Evolutionary conservation across 2,329 filamentous ascomycete species (phyloP), one percentile per base, ranked within the genome.

Genomic region (Neofusicoccum laricinum): DNA sequence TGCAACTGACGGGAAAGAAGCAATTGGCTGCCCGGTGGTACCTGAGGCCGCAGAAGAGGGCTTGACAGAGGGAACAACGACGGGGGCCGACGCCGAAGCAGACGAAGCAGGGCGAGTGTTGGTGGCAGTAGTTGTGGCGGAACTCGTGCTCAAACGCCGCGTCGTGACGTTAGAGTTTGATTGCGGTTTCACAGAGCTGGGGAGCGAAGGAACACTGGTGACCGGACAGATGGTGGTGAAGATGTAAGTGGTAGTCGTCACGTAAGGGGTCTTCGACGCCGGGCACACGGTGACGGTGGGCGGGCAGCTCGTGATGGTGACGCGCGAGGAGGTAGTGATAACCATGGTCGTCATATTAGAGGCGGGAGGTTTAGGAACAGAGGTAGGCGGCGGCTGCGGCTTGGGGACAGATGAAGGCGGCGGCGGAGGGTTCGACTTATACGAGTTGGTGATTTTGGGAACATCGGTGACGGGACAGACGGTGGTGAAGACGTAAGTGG

Each of bases 251-350:
- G 65, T 68, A 0, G 65, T 65, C 61, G 69, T 67, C 11, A 66
- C 58, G 34, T 68, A 48, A 11, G 65, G 36, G 2, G 68, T 69
- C 7, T 63, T 61, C 6, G 15, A 17, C 12, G 68, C 66, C 10
- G 71, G 68, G 61, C 68, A 69, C 41, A 69, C 66, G 40, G 68
- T 70, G 7, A 72, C 65, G 8, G 66, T 68, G 21, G 68, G 55
- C 19, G 66, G 65, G 46, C 70, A 67, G 17, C 50, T 66, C 48
- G 66, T 72, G 65, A 72, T 68, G 49, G 71, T 74, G n/a, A 64
- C 17, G 51, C 48, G 32, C 17, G 21, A 17, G 17, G 49, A 43
- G 17, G 69, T 45, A 21, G 65, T 46, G 48, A 55, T 49, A 49
- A 57, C 43, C 59, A 64, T 14, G 43, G 66, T 64, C 4, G 63